Conservation (phyloP, 345 rosid genomes). For the Hibiscus tridactylites region DNA sequence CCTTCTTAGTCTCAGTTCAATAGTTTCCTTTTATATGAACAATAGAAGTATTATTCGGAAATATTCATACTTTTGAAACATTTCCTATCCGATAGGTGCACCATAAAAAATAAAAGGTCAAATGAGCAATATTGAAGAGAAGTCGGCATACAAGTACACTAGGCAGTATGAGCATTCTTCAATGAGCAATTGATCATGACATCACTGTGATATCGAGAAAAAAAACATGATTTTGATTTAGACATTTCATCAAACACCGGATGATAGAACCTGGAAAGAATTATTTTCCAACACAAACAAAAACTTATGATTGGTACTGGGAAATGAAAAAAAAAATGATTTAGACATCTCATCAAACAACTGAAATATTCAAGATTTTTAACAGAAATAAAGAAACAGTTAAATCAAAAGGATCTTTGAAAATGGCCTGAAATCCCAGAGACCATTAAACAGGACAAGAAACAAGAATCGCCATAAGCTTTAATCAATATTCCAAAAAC, state of each 20-base stretch:
- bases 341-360: slow-evolving; percentile 20
- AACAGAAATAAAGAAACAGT: not conserved
- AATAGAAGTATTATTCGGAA: not conserved
- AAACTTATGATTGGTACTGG: not conserved
- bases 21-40: not conserved
- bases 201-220: not conserved
- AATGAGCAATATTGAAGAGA: not conserved
- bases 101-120: not conserved
- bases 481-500: slow-evolving; percentile 9
- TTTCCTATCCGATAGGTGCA: not conserved
- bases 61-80: not conserved
- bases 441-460: slow-evolving; percentile 26
- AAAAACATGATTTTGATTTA: slow-evolving; percentile 3
- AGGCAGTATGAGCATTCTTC: not conserved
- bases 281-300: not conserved
- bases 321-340: not conserved
- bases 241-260: slow-evolving; percentile 36
- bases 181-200: slow-evolving; percentile 8
- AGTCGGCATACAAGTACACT: not conserved
- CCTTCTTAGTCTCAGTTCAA: not conserved
- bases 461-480: slow-evolving; percentile 17
- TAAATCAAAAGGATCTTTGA: not conserved
- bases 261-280: slow-evolving; percentile 8
- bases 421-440: slow-evolving; percentile 33
- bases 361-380: slow-evolving; percentile 7